These are phyloP conservation scores for Graphilbum fragrans DNA, from an alignment of 2,329 filamentous ascomycete species.

Conservation along the genomic window DNA sequence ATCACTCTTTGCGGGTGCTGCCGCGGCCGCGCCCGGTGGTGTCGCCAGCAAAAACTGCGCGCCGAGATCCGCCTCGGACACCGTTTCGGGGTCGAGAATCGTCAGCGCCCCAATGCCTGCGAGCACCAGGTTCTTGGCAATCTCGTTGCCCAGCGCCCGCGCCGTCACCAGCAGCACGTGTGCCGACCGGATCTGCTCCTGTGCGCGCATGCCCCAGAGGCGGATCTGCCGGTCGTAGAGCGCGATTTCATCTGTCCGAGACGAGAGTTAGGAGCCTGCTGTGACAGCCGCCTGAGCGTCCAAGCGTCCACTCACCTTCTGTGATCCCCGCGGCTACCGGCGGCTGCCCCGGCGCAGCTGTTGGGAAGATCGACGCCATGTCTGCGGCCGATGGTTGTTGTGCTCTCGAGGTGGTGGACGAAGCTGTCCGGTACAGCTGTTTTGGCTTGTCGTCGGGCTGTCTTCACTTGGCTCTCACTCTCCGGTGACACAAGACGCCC, in stretches of 20 bases:
- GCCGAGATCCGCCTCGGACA: slow-evolving; percentile 70
- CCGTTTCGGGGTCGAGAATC: slow-evolving; percentile 64
- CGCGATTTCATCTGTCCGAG: slow-evolving; percentile 92
- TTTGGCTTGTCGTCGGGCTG: no score
- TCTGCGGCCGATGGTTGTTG: no score
- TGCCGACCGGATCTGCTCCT: slow-evolving; percentile 81
- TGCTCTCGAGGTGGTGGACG: no score
- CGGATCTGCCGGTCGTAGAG: slow-evolving; percentile 96
- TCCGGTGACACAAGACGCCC: no score
- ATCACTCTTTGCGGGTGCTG: slow-evolving; percentile 8
- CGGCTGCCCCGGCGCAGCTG: no score
- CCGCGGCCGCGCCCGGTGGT: background rate
- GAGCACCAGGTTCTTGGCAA: slow-evolving; percentile 93
- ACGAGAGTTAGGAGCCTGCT: no score
- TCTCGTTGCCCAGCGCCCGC: slow-evolving; percentile 80
- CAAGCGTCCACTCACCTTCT: no score
- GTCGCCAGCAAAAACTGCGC: slow-evolving; percentile 66
- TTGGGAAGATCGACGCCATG: no score
- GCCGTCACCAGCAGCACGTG: slow-evolving; percentile 84
- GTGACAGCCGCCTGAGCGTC: no score
- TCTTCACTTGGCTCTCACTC: no score
- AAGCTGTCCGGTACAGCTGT: no score
- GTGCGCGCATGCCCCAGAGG: slow-evolving; percentile 91
- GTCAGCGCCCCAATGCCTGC: slow-evolving; percentile 87
- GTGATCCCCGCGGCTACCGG: no score